phyloP scores from a whole-genome alignment of 2,329 filamentous ascomycete genomes.

The Ophiostoma populinum region DNA sequence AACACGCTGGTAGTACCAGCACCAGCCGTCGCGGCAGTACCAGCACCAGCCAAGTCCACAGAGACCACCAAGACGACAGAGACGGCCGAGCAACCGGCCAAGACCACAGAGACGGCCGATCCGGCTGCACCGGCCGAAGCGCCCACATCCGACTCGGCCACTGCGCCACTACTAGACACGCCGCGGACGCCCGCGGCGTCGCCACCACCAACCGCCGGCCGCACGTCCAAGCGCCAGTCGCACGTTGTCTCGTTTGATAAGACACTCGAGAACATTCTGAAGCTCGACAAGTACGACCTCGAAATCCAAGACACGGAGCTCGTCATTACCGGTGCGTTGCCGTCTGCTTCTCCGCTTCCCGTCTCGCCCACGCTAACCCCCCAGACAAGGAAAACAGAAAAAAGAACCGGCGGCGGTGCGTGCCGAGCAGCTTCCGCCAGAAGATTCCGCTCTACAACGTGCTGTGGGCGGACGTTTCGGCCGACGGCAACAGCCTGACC shows the following conservation, averaged over 20 bases:
- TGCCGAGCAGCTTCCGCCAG: slow-evolving; percentile 4
- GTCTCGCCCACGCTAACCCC: not conserved
- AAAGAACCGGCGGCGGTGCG: slow-evolving; percentile 11
- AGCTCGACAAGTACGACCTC: slow-evolving; percentile 12
- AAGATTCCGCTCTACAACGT: slow-evolving; percentile 64
- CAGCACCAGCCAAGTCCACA: too few species aligned
- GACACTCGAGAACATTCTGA: slow-evolving; percentile 11
- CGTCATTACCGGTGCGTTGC: slow-evolving; percentile 8
- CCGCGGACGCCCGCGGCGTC: not conserved
- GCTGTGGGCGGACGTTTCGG: slow-evolving; percentile 53
- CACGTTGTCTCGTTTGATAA: slow-evolving; percentile 13
- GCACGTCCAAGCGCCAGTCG: slow-evolving; percentile 6
- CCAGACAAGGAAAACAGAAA: slow-evolving; percentile 12
- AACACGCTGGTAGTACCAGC: too few species aligned
- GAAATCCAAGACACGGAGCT: slow-evolving; percentile 10
- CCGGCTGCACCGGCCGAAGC: too few species aligned
- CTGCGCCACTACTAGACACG: not conserved
- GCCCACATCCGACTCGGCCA: too few species aligned
- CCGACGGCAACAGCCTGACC: slow-evolving; percentile 36
- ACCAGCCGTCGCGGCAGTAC: too few species aligned
- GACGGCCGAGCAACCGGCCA: too few species aligned
- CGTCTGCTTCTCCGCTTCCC: not conserved
- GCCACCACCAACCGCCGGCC: slow-evolving; percentile 4
- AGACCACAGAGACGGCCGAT: too few species aligned
- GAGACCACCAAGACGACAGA: too few species aligned